phyloP scores from a whole-genome alignment of 208 protist species.

The Crithidia fasciculata region DNA sequence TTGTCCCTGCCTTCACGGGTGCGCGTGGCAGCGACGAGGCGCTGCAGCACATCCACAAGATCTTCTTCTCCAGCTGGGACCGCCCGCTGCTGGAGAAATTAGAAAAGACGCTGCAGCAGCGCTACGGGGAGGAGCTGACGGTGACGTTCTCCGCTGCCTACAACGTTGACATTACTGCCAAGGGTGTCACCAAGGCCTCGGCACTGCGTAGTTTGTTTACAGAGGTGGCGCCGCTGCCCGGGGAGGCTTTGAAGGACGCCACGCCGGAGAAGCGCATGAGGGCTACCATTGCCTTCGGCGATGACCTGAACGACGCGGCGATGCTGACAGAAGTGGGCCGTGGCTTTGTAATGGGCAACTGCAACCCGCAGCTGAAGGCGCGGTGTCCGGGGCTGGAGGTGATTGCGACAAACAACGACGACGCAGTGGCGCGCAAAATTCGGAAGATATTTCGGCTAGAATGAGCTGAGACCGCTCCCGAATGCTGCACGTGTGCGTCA shows the following conservation, averaged over 20 bases:
- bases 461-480: background rate
- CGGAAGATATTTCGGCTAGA: slow-evolving; percentile 54
- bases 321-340: slow-evolving; percentile 62
- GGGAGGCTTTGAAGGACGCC: slow-evolving; percentile 31
- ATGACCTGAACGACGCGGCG: slow-evolving; percentile 68
- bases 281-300: slow-evolving; percentile 63
- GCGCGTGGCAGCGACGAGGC: background rate
- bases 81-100: slow-evolving; percentile 35
- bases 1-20: slow-evolving; percentile 30
- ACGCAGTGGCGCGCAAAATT: slow-evolving; percentile 68
- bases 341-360: slow-evolving; percentile 76
- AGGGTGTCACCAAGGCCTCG: slow-evolving; percentile 37
- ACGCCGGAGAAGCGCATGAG: slow-evolving; percentile 34
- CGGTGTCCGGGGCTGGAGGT: slow-evolving; percentile 62
- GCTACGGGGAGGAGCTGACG: slow-evolving; percentile 35
- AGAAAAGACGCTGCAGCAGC: slow-evolving; percentile 33
- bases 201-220: slow-evolving; percentile 33
- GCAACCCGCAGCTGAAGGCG: slow-evolving; percentile 49
- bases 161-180: slow-evolving; percentile 32
- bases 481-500: too few relatives aligned
- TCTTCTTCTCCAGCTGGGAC: slow-evolving; percentile 68
- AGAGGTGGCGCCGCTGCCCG: slow-evolving; percentile 30
- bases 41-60: slow-evolving; percentile 45
- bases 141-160: slow-evolving; percentile 45
- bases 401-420: slow-evolving; percentile 54